Base-by-base conservation (phyloP, 192 early-diverging fungal genomes). In the Coemansia sp. region DNA sequence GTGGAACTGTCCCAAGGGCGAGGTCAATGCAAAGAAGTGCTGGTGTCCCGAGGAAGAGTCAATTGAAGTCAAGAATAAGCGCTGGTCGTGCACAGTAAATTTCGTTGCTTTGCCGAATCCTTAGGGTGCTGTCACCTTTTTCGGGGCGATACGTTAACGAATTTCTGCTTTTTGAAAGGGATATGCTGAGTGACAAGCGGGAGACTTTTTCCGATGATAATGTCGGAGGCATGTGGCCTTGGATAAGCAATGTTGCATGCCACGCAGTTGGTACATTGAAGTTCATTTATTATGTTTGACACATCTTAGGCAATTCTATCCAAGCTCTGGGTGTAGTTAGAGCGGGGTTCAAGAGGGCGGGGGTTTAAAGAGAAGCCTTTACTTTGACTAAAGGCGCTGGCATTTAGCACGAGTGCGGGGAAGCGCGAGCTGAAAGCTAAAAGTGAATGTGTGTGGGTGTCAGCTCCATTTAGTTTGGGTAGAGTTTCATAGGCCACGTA, bases 31-130 rank as follows among this genome's bases (percentile, higher is more conserved):
- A 59, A 75, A 75, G n/a, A 75, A 59, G 65, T 73, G 70, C 65
- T 73, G 73, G 75, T 83, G 80, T 33, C 71, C 67, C 38, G 71
- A 73, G 35, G 71, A 66, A 28, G 76, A 79, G 40, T 79, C 76
- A 23, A 67, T 80, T 16, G 78, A 80, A 28, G 69, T 46, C 43
- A 75, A 56, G 51, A 81, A 73, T 50, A 71, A 55, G 45, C 56
- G 66, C 42, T 83, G 75, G 75, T 77, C 75, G 51, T 83, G 81
- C 57, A 78, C 75, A 3, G 51, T 77, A 23, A 31, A 78, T 34
- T 83, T 77, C 60, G 65, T 69, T 6, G 75, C 57, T 18, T 34
- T 83, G 67, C 20, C 40, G 14, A 35, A 57, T 43, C 36, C 38
- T 38, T 50, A 34, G 36, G 34, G 2, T 37, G 11, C 56, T 18